These are phyloP conservation scores for Pedinophyceae sp. DNA, from an alignment of 139 green algal species.

Conservation along the genomic window DNA sequence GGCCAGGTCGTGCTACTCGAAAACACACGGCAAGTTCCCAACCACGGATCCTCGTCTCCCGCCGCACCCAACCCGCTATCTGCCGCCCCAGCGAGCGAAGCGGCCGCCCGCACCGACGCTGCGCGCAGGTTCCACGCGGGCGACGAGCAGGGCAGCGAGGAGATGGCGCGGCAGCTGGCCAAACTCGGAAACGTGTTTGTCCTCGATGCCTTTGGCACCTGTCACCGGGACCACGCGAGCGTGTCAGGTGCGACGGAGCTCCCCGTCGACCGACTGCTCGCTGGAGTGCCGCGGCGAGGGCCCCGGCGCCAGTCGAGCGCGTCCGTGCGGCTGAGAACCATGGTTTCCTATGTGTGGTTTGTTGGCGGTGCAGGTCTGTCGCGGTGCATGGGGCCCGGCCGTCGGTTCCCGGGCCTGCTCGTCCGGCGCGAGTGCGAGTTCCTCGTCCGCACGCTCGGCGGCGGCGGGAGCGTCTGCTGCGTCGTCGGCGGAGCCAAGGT, in stretches of 20 bases:
- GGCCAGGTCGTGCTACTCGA: constrained; percentile 31
- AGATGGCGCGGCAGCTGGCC: constrained; percentile 21
- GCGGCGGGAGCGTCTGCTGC: constrained; percentile 27
- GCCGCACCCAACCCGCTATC: no score
- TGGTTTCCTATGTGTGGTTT: not conserved
- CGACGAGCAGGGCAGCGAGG: constrained; percentile 16
- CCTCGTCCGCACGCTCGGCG: no score
- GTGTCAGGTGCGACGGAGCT: constrained; percentile 23
- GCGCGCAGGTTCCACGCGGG: constrained; percentile 34
- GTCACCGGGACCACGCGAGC: constrained; percentile 31
- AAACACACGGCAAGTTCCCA: no score
- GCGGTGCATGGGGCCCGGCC: not conserved
- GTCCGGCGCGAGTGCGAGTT: constrained; percentile 12
- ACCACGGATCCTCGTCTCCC: no score
- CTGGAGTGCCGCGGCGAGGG: not conserved
- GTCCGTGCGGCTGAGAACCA: not conserved
- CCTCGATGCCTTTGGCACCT: constrained; percentile 34
- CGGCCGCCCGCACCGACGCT: no score
- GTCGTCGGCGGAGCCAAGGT: constrained; percentile 38
- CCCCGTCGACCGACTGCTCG: not conserved
- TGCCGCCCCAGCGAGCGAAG: no score
- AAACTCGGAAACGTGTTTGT: constrained; percentile 34
- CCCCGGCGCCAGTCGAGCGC: not conserved
- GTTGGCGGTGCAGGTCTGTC: not conserved
- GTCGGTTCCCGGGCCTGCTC: constrained; percentile 24